phyloP scores from a whole-genome alignment of 805 yeast genomes.

The Kluyveromyces siamensis region DNA sequence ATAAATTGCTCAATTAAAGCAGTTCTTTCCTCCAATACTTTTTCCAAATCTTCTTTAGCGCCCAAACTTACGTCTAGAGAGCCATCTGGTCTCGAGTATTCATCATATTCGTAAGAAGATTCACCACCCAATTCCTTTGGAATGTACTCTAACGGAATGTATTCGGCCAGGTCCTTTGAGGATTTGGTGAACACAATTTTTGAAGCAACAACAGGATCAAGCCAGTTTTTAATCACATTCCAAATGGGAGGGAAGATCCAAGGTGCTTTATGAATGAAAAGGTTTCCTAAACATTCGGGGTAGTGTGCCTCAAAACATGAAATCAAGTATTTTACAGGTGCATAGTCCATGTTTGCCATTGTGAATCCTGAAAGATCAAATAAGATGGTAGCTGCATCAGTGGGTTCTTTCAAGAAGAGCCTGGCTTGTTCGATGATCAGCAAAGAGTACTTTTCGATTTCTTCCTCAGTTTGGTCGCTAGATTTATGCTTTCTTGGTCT shows the following conservation, averaged over 20 bases:
- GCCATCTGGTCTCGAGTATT: conserved; percentile 53
- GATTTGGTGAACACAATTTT: conserved; percentile 78
- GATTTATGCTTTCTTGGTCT: conserved; percentile 72
- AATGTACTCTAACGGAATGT: conserved; percentile 49
- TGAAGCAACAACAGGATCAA: conserved; percentile 92
- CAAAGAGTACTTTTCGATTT: conserved; percentile 67
- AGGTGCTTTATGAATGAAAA: conserved; percentile 89
- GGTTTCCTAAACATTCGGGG: conserved; percentile 83
- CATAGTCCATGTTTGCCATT: conserved; percentile 86
- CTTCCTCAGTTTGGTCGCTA: conserved; percentile 57
- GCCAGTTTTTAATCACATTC: conserved; percentile 87
- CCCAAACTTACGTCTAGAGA: conserved; percentile 44
- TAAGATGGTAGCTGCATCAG: conserved; percentile 72
- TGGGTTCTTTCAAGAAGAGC: conserved; percentile 60
- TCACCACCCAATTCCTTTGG: conserved; percentile 73
- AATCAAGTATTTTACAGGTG: conserved; percentile 82
- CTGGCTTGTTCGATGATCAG: conserved; percentile 76
- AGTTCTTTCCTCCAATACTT: conserved; percentile 43
- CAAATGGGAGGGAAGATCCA: conserved; percentile 95
- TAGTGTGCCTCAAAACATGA: conserved; percentile 91
- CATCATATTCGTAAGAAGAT: conserved; percentile 43
- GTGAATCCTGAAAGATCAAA: conserved; percentile 85
- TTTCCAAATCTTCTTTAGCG: conserved; percentile 38
- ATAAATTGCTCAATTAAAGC: conserved; percentile 46
- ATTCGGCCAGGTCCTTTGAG: conserved; percentile 54